phyloP scores from a whole-genome alignment of 176 grass and related monocot species.

The Melocanna baccifera region DNA sequence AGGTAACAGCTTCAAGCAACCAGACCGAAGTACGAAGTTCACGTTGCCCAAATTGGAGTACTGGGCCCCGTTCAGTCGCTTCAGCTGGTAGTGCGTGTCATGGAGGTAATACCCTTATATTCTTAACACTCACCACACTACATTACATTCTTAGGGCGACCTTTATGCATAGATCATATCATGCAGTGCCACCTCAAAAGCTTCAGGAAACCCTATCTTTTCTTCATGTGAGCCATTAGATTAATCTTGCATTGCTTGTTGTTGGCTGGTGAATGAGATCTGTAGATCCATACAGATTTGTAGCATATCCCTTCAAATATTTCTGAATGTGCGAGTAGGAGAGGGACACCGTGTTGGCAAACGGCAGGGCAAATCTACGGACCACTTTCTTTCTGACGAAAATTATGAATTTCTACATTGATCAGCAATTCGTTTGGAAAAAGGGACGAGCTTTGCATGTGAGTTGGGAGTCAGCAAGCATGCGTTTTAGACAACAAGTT shows the following conservation, averaged over 20 bases:
- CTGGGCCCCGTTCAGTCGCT: too few species aligned
- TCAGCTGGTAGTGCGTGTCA: too few species aligned
- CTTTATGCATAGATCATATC: background rate
- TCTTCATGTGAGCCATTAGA: slow-evolving; percentile 17
- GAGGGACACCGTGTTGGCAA: slow-evolving; percentile 2
- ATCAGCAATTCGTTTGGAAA: background rate
- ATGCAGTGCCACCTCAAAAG: slow-evolving; percentile 25
- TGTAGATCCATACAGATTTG: background rate
- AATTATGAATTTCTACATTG: background rate
- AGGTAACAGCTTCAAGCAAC: too few species aligned
- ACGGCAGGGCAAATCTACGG: slow-evolving; percentile 29
- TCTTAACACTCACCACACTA: background rate
- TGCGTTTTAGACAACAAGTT: slow-evolving; percentile 7
- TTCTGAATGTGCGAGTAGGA: background rate
- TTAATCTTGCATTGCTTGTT: background rate
- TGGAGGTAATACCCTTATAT: too few species aligned
- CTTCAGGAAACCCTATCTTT: background rate
- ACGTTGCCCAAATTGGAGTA: too few species aligned
- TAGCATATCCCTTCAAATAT: background rate
- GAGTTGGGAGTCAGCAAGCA: background rate
- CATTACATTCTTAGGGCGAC: background rate
- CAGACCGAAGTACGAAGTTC: too few species aligned
- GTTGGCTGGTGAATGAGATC: slow-evolving; percentile 14
- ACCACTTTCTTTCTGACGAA: slow-evolving; percentile 4
- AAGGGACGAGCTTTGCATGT: slow-evolving; percentile 4